phyloP scores from a whole-genome alignment of 768 basidiomycete genomes.

The Podaxis pistillaris region DNA sequence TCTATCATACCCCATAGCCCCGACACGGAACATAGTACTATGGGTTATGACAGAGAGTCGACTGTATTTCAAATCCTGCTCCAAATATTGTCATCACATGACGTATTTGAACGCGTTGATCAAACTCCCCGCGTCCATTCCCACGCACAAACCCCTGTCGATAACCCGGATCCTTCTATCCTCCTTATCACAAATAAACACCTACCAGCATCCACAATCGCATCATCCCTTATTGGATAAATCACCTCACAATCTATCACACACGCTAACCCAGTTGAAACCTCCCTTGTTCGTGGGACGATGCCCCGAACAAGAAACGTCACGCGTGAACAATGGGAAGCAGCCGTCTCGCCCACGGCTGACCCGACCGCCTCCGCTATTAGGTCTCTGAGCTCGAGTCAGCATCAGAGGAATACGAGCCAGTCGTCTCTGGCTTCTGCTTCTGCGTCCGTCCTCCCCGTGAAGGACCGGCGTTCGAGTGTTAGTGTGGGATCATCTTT shows the following conservation, averaged over 20 bases:
- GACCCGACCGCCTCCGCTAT: conserved; percentile 15
- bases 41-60: background rate
- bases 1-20: background rate
- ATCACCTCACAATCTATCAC: background rate
- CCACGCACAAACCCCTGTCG: conserved; percentile 3
- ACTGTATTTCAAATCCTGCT: background rate
- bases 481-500: conserved; percentile 14
- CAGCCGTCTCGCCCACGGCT: conserved; percentile 17
- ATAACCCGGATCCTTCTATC: background rate
- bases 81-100: background rate
- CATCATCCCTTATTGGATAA: background rate
- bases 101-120: conserved; percentile 8
- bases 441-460: background rate
- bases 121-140: background rate
- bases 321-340: conserved; percentile 27
- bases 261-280: background rate
- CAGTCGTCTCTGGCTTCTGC: conserved; percentile 16
- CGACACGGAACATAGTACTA: background rate
- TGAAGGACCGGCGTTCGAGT: conserved; percentile 22
- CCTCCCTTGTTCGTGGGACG: background rate
- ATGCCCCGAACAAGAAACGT: conserved; percentile 31
- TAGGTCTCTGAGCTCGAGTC: conserved; percentile 1
- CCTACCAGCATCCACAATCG: background rate
- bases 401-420: background rate
- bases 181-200: background rate